Conservation (phyloP, 768 basidiomycete genomes). For the Boletus reticulatus region DNA sequence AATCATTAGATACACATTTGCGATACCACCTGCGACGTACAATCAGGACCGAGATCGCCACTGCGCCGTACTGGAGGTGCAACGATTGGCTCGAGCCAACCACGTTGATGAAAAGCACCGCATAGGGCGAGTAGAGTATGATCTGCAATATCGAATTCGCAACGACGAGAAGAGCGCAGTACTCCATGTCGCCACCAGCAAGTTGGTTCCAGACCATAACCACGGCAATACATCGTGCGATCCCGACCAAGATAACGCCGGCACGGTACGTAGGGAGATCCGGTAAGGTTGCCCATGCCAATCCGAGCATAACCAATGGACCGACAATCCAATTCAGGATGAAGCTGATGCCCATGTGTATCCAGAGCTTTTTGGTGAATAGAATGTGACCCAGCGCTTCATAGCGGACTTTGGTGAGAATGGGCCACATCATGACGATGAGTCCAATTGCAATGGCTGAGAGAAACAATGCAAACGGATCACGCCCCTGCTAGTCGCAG, state of each 20-base stretch:
- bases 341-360: constrained; percentile 66
- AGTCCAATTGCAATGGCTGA: constrained; percentile 79
- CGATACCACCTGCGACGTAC: constrained; percentile 41
- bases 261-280: constrained; percentile 72
- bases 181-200: constrained; percentile 64
- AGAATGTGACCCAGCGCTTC: constrained; percentile 63
- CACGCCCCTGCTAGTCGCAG: neutral
- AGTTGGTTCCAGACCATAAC: constrained; percentile 83
- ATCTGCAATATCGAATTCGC: constrained; percentile 81
- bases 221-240: constrained; percentile 47
- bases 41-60: constrained; percentile 68
- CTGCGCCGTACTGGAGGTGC: constrained; percentile 54
- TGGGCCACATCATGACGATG: constrained; percentile 88
- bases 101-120: constrained; percentile 70
- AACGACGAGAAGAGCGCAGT: constrained; percentile 79
- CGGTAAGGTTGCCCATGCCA: constrained; percentile 84
- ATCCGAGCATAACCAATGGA: constrained; percentile 79
- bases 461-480: neutral
- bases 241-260: constrained; percentile 81
- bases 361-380: constrained; percentile 51
- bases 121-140: constrained; percentile 62
- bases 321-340: constrained; percentile 79
- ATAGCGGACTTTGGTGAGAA: constrained; percentile 74
- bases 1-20: neutral
- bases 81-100: constrained; percentile 46